phyloP scores from a whole-genome alignment of 1,284 basidiomycete genomes.

The Ceratobasidium sp. region DNA sequence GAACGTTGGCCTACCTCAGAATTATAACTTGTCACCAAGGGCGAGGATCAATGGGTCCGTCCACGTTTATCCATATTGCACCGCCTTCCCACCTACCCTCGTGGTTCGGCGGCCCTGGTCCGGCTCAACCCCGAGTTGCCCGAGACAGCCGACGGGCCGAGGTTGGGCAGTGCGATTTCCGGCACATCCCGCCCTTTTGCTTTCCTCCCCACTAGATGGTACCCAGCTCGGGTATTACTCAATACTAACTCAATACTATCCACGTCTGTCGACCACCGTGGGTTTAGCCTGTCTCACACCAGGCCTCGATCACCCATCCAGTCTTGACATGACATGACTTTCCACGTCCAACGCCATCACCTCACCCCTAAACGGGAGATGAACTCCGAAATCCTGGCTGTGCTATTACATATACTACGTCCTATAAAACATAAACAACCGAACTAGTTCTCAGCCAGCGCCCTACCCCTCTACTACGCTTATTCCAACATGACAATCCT shows the following conservation, averaged over 20 bases:
- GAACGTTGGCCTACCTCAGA: too few species aligned
- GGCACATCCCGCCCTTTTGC: not conserved
- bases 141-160: not conserved
- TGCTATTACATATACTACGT: not conserved
- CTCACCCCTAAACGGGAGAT: not conserved
- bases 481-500: not conserved
- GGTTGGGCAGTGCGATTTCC: not conserved
- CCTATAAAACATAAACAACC: not conserved
- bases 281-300: not conserved
- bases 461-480: not conserved
- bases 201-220: not conserved
- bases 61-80: not conserved
- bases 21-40: too few species aligned
- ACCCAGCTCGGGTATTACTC: not conserved
- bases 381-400: not conserved
- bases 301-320: not conserved
- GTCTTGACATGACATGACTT: not conserved
- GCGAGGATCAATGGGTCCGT: not conserved
- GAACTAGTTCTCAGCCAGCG: too few species aligned
- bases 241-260: not conserved
- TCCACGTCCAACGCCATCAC: not conserved
- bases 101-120: not conserved
- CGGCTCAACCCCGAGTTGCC: not conserved
- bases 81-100: not conserved
- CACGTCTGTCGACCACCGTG: not conserved